A percentile compares a stretch with the other conserved stretches of the same genome.
These are phyloP conservation scores for Wallacemonas collosoma DNA, from an alignment of 208 protist species.

Conservation along the genomic window DNA sequence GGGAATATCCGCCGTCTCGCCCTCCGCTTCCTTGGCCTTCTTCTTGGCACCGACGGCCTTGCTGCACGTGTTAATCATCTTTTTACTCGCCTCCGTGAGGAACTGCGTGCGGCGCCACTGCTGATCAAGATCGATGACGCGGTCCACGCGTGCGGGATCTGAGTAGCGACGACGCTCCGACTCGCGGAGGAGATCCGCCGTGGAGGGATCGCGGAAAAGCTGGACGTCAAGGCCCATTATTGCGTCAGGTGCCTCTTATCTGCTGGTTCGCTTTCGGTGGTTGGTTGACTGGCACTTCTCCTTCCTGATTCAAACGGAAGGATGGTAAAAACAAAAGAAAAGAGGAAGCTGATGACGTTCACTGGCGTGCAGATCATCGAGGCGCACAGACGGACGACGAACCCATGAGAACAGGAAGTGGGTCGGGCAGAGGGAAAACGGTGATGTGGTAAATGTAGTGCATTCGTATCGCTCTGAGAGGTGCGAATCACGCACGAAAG, in stretches of 20 bases:
- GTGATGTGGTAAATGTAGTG: too few species aligned
- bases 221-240: constrained; percentile 96
- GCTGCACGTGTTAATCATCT: constrained; percentile 88
- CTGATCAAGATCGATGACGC: constrained; percentile 91
- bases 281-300: too few species aligned
- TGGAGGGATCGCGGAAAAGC: constrained; percentile 94
- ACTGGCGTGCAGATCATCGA: too few species aligned
- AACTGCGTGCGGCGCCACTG: constrained; percentile 90
- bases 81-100: constrained; percentile 85
- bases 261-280: too few species aligned
- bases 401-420: too few species aligned
- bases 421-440: too few species aligned
- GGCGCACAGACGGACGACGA: too few species aligned
- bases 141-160: constrained; percentile 90
- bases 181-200: constrained; percentile 94
- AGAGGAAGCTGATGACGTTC: neutral
- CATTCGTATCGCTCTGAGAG: too few species aligned
- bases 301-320: neutral
- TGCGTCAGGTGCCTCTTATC: neutral
- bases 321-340: constrained; percentile 1
- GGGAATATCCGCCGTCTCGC: constrained; percentile 66
- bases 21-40: constrained; percentile 92
- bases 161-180: constrained; percentile 95
- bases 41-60: constrained; percentile 91
- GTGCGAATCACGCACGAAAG: too few species aligned